phyloP scores from a whole-genome alignment of 345 rosid genomes.

The Dipteronia sinensis region DNA sequence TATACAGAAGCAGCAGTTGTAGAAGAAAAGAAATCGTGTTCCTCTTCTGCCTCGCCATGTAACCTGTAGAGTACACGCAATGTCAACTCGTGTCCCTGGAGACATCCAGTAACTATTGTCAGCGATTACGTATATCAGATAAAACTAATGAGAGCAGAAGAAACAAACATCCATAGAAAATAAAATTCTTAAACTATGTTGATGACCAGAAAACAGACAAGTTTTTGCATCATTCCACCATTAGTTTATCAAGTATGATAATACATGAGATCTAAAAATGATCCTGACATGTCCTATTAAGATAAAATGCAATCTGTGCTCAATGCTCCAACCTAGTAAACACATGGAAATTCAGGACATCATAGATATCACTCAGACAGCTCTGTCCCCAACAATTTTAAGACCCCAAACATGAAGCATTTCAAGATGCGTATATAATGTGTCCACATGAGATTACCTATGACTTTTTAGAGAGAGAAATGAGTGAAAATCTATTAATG shows the following conservation, averaged over 20 bases:
- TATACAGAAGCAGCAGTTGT: constrained; percentile 88
- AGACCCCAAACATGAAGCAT: neutral
- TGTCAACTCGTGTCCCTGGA: constrained; percentile 99
- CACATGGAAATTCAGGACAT: neutral
- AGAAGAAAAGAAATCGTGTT: constrained; percentile 89
- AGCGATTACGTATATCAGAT: constrained; percentile 28
- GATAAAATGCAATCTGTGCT: neutral
- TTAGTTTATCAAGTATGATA: neutral
- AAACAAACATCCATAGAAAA: constrained; percentile 14
- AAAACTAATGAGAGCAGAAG: constrained; percentile 5
- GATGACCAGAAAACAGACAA: neutral
- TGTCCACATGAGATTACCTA: neutral
- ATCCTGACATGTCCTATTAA: neutral
- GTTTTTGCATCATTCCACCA: neutral
- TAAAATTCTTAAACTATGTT: neutral
- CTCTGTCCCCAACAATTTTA: neutral
- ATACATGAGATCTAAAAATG: neutral
- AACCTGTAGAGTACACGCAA: constrained; percentile 94
- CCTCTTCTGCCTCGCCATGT: constrained; percentile 94
- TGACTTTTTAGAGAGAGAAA: constrained; percentile 1
- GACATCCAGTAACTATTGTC: constrained; percentile 41
- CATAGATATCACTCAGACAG: constrained; percentile 3
- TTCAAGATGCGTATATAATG: neutral
- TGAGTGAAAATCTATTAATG: neutral
- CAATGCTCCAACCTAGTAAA: neutral